Evolutionary conservation across 1,284 basidiomycete species (phyloP), one percentile per base, ranked within the genome.

Genomic region (Porodaedalea pini): DNA sequence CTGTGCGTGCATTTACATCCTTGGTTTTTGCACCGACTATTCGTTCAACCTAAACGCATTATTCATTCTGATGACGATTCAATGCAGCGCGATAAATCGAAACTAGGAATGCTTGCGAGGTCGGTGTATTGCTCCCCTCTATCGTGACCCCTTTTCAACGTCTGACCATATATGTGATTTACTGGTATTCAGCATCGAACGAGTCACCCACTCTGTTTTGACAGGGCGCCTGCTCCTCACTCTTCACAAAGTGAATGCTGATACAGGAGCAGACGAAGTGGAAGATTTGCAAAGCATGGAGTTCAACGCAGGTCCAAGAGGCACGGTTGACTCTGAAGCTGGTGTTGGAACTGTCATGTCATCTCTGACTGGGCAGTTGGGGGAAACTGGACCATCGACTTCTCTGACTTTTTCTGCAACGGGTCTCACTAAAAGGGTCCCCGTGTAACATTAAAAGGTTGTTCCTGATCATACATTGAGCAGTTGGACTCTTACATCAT

Each of bases 71-170:
- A 17, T 49, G 31, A 13, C 10, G 13, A 2, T 25, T 49, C 6
- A 17, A 19, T 29, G 15, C 25, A 55, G 53, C 53, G 44, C 41
- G 53, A 55, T 31, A 23, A 47, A 4, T 32, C 44, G n/a, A 47
- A 27, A n/a, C n/a, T n/a, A n/a, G n/a, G n/a, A n/a, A 55, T 47
- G 41, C 41, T 55, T 21, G 41, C 53, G 27, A 45, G 41, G 53
- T 55, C n/a, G 15, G 41, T 31, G 15, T 6, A 29, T 11, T 25
- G 3, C 10, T 51, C 11, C 49, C 8, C 31, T 39, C 4, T 6
- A 40, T 13, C 10, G 15, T 17, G 23, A 19, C 19, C 3, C 5
- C 37, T 31, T 29, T 27, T 19, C 31, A 5, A 37, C n/a, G n/a
- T n/a, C n/a, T n/a, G n/a, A n/a, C n/a, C n/a, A n/a, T n/a, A n/a